phyloP scores from a whole-genome alignment of 1,284 basidiomycete genomes.

The Puccinia triticina region DNA sequence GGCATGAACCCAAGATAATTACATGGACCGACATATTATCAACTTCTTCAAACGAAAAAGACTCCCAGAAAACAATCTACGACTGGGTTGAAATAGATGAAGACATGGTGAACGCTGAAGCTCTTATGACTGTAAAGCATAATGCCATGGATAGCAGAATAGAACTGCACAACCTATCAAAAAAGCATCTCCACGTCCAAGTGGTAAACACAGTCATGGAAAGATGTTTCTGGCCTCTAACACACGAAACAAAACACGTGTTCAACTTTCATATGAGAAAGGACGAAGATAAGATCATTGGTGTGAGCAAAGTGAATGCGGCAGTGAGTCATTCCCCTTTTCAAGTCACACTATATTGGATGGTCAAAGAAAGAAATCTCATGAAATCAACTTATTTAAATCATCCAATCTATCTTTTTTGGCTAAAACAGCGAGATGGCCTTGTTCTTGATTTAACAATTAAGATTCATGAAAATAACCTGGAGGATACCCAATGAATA shows the following conservation, averaged over 20 bases:
- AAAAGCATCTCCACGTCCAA: not conserved
- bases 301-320: not conserved
- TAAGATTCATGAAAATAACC: not conserved
- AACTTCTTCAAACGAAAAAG: not conserved
- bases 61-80: not conserved
- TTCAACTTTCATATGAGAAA: not conserved
- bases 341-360: too few relatives aligned
- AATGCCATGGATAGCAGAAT: not conserved
- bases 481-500: not conserved
- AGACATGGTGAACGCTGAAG: not conserved
- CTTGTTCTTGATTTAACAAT: not conserved
- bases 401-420: not conserved
- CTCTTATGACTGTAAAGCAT: not conserved
- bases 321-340: not conserved
- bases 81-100: not conserved
- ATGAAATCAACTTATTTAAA: not conserved
- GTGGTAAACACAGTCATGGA: not conserved
- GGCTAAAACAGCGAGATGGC: not conserved
- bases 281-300: not conserved
- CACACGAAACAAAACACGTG: not conserved
- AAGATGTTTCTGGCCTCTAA: not conserved
- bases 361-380: not conserved
- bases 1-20: not conserved
- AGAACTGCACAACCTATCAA: not conserved
- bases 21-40: not conserved